Evolutionary conservation across 257 asterid genomes (phyloP).

Genomic region (Plantago elongata): DNA sequence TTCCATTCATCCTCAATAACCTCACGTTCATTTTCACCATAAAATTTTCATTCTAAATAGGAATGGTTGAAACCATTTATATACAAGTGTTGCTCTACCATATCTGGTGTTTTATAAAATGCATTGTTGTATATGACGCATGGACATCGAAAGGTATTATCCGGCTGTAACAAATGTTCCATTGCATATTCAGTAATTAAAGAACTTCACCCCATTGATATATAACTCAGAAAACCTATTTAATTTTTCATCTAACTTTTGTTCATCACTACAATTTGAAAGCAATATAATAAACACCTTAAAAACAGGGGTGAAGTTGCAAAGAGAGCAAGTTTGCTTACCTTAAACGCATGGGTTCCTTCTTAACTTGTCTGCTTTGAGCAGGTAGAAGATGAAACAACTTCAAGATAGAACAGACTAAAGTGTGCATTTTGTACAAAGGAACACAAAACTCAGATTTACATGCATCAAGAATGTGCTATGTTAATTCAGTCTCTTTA

Average conservation of each 20-base stretch:
- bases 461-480: too few relatives aligned
- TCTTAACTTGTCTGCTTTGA: too few relatives aligned
- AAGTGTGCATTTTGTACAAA: too few relatives aligned
- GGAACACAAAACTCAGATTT: too few relatives aligned
- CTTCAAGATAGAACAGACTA: too few relatives aligned
- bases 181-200: neutral
- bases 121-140: neutral
- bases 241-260: too few relatives aligned
- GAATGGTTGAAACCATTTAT: neutral
- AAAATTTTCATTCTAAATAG: neutral
- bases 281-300: too few relatives aligned
- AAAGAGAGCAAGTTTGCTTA: slow-evolving; percentile 41
- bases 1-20: neutral
- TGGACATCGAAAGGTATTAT: neutral
- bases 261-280: neutral
- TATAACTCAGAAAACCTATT: too few relatives aligned
- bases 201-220: neutral
- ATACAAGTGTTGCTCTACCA: neutral
- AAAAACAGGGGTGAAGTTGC: neutral
- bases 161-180: neutral
- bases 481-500: too few relatives aligned
- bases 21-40: neutral
- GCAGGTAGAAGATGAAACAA: too few relatives aligned
- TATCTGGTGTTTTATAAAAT: neutral
- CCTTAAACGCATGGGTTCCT: too few relatives aligned